These are phyloP conservation scores for Sporothrix brasiliensis DNA, from an alignment of 2,329 filamentous ascomycete genomes.

Conservation along the genomic window DNA sequence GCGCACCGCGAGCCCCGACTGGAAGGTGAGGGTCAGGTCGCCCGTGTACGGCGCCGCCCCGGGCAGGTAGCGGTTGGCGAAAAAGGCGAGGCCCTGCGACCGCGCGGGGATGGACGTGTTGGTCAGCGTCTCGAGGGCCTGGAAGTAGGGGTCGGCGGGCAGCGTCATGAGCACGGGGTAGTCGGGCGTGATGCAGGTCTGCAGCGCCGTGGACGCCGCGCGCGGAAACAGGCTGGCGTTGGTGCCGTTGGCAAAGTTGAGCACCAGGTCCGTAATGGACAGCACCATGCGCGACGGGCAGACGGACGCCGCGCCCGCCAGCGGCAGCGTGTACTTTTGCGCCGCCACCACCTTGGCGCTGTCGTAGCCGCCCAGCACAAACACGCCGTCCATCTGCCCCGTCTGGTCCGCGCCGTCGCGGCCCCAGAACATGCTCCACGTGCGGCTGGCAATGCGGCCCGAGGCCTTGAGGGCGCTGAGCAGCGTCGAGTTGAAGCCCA, in stretches of 20 bases:
- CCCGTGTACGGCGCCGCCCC: constrained; percentile 24
- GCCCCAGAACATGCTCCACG: constrained; percentile 44
- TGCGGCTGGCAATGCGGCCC: constrained; percentile 40
- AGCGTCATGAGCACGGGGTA: constrained; percentile 36
- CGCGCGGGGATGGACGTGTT: constrained; percentile 27
- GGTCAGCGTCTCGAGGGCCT: constrained; percentile 25
- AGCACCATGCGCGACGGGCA: constrained; percentile 41
- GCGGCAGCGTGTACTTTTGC: constrained; percentile 32
- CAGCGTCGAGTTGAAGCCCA: constrained; percentile 42
- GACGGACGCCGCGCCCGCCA: constrained; percentile 31
- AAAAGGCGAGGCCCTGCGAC: constrained; percentile 28
- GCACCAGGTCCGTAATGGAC: constrained; percentile 40
- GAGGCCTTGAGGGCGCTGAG: constrained; percentile 38
- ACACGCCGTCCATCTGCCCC: constrained; percentile 37
- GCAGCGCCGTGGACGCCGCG: constrained; percentile 29
- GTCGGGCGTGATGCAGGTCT: constrained; percentile 37
- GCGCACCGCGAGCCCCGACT: constrained; percentile 33
- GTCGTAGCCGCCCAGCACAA: constrained; percentile 42
- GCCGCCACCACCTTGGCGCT: constrained; percentile 37
- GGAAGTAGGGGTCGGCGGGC: constrained; percentile 36
- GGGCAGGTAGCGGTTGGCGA: constrained; percentile 4
- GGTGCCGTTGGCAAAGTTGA: constrained; percentile 43
- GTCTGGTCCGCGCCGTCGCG: constrained; percentile 31
- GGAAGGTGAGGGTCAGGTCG: constrained; percentile 35
- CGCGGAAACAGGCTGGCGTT: constrained; percentile 40